phyloP scores from a whole-genome alignment of 495 filamentous ascomycete species.

The Aspergillus egyptiacus region DNA sequence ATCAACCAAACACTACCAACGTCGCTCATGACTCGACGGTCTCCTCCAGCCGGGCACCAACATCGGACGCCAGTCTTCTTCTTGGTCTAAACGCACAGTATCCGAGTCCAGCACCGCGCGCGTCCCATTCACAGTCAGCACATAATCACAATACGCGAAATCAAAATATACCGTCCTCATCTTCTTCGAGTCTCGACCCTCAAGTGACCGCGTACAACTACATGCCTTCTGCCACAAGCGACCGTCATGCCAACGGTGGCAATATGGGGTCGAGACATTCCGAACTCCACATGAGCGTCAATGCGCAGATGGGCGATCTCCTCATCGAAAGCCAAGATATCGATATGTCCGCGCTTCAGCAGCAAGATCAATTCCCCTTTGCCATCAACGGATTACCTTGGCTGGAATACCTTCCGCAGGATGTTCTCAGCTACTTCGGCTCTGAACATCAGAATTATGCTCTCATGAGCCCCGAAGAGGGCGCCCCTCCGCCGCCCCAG shows the following conservation, averaged over 20 bases:
- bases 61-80: constrained; percentile 25
- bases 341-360: constrained; percentile 49
- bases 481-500: constrained; percentile 21
- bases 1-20: constrained; percentile 15
- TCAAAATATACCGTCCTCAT: constrained; percentile 38
- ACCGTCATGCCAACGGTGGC: constrained; percentile 32
- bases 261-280: constrained; percentile 31
- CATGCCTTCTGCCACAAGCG: constrained; percentile 28
- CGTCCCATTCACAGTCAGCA: constrained; percentile 38
- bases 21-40: constrained; percentile 17
- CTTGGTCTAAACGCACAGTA: constrained; percentile 30
- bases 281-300: constrained; percentile 33
- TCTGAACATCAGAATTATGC: constrained; percentile 32
- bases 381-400: constrained; percentile 52
- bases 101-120: constrained; percentile 18
- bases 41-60: constrained; percentile 14
- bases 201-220: constrained; percentile 22
- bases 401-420: constrained; percentile 62
- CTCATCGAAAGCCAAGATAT: constrained; percentile 68
- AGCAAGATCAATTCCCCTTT: constrained; percentile 39
- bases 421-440: constrained; percentile 53
- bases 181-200: constrained; percentile 15
- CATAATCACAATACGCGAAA: no score
- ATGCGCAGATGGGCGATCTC: constrained; percentile 45
- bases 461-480: constrained; percentile 32